Percentiles rank a stretch among this genome's conserved stretches.
Conservation (phyloP, 2,329 filamentous ascomycete genomes). For the Pseudocercospora musae region DNA sequence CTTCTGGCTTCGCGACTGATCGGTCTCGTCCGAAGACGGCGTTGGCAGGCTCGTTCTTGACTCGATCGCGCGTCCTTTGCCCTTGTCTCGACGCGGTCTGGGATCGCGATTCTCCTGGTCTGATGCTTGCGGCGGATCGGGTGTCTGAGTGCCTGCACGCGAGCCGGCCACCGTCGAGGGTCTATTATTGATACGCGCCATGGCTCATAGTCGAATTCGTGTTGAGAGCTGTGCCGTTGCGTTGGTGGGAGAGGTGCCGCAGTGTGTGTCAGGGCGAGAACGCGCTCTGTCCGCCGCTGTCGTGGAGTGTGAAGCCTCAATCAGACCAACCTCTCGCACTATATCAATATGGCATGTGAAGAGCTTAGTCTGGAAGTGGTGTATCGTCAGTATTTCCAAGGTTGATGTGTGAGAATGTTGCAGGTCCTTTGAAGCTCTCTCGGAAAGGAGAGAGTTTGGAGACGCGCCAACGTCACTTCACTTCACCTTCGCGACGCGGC, state of each 20-base stretch:
- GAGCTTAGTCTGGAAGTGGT: neutral
- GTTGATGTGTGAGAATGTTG: neutral
- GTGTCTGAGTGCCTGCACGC: conserved; percentile 17
- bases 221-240: neutral
- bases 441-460: neutral
- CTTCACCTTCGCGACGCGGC: neutral
- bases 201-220: conserved; percentile 7
- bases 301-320: neutral
- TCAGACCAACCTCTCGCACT: neutral
- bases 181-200: conserved; percentile 25
- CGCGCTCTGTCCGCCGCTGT: neutral
- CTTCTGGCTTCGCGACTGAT: conserved; percentile 22
- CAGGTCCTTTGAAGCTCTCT: neutral
- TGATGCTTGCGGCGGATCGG: conserved; percentile 26
- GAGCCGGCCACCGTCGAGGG: conserved; percentile 17
- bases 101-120: conserved; percentile 45
- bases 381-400: neutral
- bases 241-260: neutral
- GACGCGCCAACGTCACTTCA: neutral
- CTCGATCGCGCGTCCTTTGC: conserved; percentile 22
- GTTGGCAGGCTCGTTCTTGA: conserved; percentile 34
- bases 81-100: conserved; percentile 39
- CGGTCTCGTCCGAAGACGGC: conserved; percentile 35
- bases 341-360: neutral
- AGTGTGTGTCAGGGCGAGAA: neutral